Evolutionary conservation across 179 eudicot species (phyloP).

Genomic region (Drosera spatulata): DNA sequence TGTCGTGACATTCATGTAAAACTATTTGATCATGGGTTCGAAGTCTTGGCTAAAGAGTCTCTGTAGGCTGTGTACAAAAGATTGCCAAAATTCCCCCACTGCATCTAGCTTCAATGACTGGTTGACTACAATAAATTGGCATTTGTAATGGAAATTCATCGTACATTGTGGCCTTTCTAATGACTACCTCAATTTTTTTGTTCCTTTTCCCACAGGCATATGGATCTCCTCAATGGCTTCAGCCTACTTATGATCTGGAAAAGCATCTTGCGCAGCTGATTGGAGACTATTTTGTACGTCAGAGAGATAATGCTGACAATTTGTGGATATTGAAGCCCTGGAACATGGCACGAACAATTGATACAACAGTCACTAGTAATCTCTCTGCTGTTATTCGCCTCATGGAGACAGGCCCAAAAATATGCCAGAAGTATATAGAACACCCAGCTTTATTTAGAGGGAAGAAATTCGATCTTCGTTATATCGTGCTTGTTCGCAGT

Average conservation of each 20-base stretch:
- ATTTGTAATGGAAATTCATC: too few species aligned
- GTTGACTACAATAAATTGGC: too few species aligned
- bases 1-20: too few species aligned
- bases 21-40: too few species aligned
- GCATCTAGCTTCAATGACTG: too few species aligned
- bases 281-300: conserved; percentile 70
- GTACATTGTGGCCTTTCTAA: background rate
- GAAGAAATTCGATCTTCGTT: conserved; percentile 92
- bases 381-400: conserved; percentile 88
- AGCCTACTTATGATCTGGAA: conserved; percentile 95
- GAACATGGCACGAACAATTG: conserved; percentile 99
- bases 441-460: conserved; percentile 81
- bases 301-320: conserved; percentile 63
- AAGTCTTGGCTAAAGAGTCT: too few species aligned
- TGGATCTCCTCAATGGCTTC: conserved; percentile 85
- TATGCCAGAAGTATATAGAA: conserved; percentile 96
- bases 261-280: conserved; percentile 69
- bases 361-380: conserved; percentile 74
- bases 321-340: conserved; percentile 97
- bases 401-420: conserved; percentile 99
- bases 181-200: conserved; percentile 3
- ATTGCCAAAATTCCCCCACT: too few species aligned
- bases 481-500: conserved; percentile 84
- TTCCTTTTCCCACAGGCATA: conserved; percentile 39
- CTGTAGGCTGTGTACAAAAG: too few species aligned